phyloP scores from a whole-genome alignment of 2,329 filamentous ascomycete genomes.

The Macroventuria anomochaeta region DNA sequence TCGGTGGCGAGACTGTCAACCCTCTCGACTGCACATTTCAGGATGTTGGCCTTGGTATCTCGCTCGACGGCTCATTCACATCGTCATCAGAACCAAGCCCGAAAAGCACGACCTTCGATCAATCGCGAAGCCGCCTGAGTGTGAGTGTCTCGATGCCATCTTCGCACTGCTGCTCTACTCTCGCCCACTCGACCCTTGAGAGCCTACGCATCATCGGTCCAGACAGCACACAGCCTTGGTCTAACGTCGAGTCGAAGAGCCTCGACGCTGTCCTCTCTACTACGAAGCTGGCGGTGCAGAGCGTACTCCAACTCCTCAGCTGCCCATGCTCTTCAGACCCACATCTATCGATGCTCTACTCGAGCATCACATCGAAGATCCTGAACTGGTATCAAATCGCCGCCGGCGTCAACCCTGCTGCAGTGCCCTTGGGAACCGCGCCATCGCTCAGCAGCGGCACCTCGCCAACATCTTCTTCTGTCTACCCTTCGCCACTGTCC shows the following conservation, averaged over 20 bases:
- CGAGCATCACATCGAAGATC: conserved; percentile 43
- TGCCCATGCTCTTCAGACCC: conserved; percentile 43
- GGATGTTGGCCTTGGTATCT: conserved; percentile 23
- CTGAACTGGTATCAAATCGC: conserved; percentile 44
- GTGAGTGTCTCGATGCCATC: conserved; percentile 28
- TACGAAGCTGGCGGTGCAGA: conserved; percentile 35
- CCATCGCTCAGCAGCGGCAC: conserved; percentile 21
- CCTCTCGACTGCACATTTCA: conserved; percentile 32
- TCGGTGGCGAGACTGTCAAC: conserved; percentile 30
- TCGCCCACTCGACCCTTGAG: conserved; percentile 42
- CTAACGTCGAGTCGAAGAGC: conserved; percentile 27
- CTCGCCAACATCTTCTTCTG: conserved; percentile 24
- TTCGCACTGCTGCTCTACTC: conserved; percentile 39
- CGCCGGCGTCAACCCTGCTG: conserved; percentile 29
- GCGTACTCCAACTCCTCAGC: conserved; percentile 36
- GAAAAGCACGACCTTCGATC: conserved; percentile 24
- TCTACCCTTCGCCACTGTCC: conserved; percentile 27
- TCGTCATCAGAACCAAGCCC: conserved; percentile 20
- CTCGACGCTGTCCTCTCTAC: conserved; percentile 39
- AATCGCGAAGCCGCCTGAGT: conserved; percentile 21
- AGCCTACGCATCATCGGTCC: conserved; percentile 35
- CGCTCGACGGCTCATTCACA: conserved; percentile 20
- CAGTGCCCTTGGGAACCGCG: conserved; percentile 19
- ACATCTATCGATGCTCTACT: conserved; percentile 46
- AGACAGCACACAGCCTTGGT: conserved; percentile 21